phyloP scores from a whole-genome alignment of 23 red algal genomes.

The Gracilaria domingensis region DNA sequence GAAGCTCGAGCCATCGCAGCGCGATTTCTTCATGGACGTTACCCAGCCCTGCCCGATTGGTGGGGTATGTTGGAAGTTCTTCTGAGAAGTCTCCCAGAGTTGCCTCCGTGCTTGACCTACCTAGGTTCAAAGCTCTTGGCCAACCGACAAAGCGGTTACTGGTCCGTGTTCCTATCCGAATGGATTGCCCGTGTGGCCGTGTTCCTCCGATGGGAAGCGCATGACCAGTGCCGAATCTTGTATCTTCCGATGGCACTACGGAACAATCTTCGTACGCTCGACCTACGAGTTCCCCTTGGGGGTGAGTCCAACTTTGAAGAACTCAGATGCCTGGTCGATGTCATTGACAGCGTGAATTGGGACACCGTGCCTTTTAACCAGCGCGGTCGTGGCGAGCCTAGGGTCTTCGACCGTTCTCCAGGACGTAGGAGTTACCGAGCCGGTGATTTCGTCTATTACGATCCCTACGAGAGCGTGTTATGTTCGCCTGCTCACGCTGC shows the following conservation, averaged over 20 bases:
- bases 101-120: conserved; percentile 31
- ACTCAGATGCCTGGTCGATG: not conserved
- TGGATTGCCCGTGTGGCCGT: not conserved
- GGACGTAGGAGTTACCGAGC: not conserved
- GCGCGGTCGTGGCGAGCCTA: not conserved
- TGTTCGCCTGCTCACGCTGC: not conserved
- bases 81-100: not conserved
- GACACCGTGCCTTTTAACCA: not conserved
- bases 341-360: conserved; percentile 6
- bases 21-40: conserved; percentile 1
- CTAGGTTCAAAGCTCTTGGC: not conserved
- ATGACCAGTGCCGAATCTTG: not conserved
- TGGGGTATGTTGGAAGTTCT: not conserved
- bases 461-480: not conserved
- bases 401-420: not conserved
- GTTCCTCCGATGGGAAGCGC: conserved; percentile 1
- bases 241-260: not conserved
- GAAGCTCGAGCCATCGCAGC: too few relatives aligned
- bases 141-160: not conserved
- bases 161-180: conserved; percentile 22
- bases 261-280: not conserved
- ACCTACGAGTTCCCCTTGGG: not conserved
- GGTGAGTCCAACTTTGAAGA: not conserved
- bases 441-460: conserved; percentile 8
- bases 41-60: not conserved